Evolutionary conservation across 495 filamentous ascomycete genomes (phyloP), one percentile per base, ranked within the genome.

Genomic region (Aspergillus bridgeri): DNA sequence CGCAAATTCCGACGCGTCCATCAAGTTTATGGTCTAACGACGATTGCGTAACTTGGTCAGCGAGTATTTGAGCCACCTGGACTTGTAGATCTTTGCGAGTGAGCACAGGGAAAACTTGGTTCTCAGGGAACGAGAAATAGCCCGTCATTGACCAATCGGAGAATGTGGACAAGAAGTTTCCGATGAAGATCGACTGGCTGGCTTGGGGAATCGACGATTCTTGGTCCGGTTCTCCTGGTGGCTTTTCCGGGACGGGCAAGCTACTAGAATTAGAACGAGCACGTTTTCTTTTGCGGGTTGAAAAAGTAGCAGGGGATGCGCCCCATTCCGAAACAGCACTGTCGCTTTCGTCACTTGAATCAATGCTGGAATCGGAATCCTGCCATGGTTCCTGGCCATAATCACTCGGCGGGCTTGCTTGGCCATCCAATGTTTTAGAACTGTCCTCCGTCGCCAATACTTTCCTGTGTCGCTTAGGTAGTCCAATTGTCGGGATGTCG

Each of bases 11-110:
- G 25, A 69, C 57, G 7, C 56, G 42, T 5, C 65, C 69, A 51
- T 73, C 68, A 48, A 77, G 56, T 17, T 61, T 60, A 63, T 79
- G 73, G 45, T 75, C 62, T 20, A 79, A 59, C 4, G 76, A 78
- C n/a, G 75, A 78, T 57, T 78, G 77, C 6, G 74, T 75, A 54
- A 78, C 57, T 62, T 82, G 79, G 47, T 81, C 79, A 21, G 74
- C 74, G 17, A 81, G 52, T 22, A 81, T 52, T 51, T 82, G 79
- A 3, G 78, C 79, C 50, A 79, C 64, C 49, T 74, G 69, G 22
- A 78, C 67, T 22, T 79, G 68, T 33, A 75, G 66, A 57, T 79
- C 74, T 25, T 64, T 72, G 25, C 68, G 64, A 25, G 62, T 54
- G 19, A 76, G 64, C 6, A 71, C 62, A 0, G 74, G 75, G 3